A percentile compares a stretch with the other conserved stretches of the same genome.
Evolutionary conservation across 2,329 filamentous ascomycete genomes (phyloP).

Genomic region (Paraphaeosphaeria sporulosa): DNA sequence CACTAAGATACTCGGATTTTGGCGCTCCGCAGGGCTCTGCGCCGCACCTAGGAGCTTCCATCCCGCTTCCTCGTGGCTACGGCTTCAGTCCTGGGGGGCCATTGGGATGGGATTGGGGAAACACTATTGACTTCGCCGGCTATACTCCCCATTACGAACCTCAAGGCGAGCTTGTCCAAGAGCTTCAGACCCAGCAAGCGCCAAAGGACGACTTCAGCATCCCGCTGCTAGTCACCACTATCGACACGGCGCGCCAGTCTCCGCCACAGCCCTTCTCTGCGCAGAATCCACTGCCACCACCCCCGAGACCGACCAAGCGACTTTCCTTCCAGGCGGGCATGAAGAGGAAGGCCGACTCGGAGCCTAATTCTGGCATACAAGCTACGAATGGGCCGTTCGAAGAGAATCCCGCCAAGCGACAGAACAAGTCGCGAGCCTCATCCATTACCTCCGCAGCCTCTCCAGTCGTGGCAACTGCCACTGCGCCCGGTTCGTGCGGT

Average conservation of each 20-base stretch:
- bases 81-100: slow-evolving; percentile 35
- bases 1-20: slow-evolving; percentile 30
- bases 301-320: slow-evolving; percentile 28
- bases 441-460: slow-evolving; percentile 39
- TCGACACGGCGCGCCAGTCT: slow-evolving; percentile 29
- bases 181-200: slow-evolving; percentile 39
- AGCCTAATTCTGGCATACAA: slow-evolving; percentile 37
- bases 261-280: slow-evolving; percentile 26
- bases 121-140: slow-evolving; percentile 42
- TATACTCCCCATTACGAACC: slow-evolving; percentile 52
- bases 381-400: slow-evolving; percentile 25
- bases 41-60: slow-evolving; percentile 20
- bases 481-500: slow-evolving; percentile 27
- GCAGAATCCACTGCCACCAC: slow-evolving; percentile 35
- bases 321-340: slow-evolving; percentile 38
- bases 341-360: slow-evolving; percentile 48
- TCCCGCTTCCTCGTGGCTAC: slow-evolving; percentile 27
- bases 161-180: slow-evolving; percentile 54
- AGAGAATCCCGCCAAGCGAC: slow-evolving; percentile 39
- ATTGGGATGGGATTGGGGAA: slow-evolving; percentile 50
- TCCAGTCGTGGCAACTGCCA: slow-evolving; percentile 23
- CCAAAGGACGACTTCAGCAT: slow-evolving; percentile 49
- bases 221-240: slow-evolving; percentile 35
- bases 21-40: slow-evolving; percentile 26
- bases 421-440: slow-evolving; percentile 42